phyloP scores from a whole-genome alignment of 805 yeast species.

The Priceomyces medius region DNA sequence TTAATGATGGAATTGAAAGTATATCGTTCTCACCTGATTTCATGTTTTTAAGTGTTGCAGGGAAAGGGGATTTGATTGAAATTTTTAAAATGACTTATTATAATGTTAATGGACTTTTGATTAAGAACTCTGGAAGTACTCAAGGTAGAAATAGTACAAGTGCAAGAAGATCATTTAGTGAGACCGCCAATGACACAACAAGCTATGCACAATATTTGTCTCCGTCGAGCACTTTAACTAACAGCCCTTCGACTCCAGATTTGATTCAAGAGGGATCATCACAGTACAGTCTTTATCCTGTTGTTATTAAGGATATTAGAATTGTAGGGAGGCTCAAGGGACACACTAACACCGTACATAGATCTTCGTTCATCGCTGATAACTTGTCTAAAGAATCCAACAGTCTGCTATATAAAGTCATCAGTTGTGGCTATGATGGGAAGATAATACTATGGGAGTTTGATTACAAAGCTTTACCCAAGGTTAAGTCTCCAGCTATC shows the following conservation, averaged over 20 bases:
- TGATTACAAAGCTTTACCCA: slow-evolving; percentile 41
- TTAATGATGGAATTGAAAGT: slow-evolving; percentile 58
- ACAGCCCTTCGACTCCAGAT: not conserved
- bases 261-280: not conserved
- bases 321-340: slow-evolving; percentile 39
- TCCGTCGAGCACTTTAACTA: slow-evolving; percentile 10
- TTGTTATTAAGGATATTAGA: slow-evolving; percentile 36
- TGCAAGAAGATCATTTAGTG: slow-evolving; percentile 37
- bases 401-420: slow-evolving; percentile 28
- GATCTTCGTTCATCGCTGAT: slow-evolving; percentile 26
- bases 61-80: slow-evolving; percentile 53
- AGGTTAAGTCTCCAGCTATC: slow-evolving; percentile 21
- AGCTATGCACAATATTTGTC: slow-evolving; percentile 18
- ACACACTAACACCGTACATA: slow-evolving; percentile 36
- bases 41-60: slow-evolving; percentile 47
- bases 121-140: slow-evolving; percentile 11
- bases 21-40: slow-evolving; percentile 49
- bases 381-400: slow-evolving; percentile 10
- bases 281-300: slow-evolving; percentile 23
- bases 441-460: slow-evolving; percentile 44
- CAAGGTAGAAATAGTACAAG: slow-evolving; percentile 8
- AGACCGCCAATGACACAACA: slow-evolving; percentile 28
- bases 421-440: slow-evolving; percentile 42
- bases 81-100: slow-evolving; percentile 41
- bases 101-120: slow-evolving; percentile 36